A percentile compares a stretch with the other conserved stretches of the same genome.
Conservation (phyloP, 176 grass and related monocot species). For the Lolium rigidum region DNA sequence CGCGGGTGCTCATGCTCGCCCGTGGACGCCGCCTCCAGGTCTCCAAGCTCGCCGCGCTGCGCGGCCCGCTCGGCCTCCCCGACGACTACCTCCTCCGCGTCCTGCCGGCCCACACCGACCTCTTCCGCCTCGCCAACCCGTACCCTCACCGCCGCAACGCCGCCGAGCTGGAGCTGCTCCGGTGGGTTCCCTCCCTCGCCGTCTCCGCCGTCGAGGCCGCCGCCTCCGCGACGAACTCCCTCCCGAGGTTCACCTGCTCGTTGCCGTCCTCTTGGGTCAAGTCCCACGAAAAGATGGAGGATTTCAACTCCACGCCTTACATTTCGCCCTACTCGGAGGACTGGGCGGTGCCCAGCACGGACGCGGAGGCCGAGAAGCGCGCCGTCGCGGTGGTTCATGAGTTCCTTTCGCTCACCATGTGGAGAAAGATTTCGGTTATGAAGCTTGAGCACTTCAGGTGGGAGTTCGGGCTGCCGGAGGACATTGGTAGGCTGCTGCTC, state of each 20-base stretch:
- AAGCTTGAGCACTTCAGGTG: conserved; percentile 94
- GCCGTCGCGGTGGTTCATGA: conserved; percentile 72
- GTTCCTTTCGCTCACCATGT: conserved; percentile 74
- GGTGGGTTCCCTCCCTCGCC: conserved; percentile 68
- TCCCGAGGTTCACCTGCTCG: conserved; percentile 67
- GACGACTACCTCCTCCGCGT: conserved; percentile 89
- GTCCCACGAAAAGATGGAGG: conserved; percentile 63
- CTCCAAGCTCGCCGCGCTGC: conserved; percentile 76
- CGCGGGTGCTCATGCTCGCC: conserved; percentile 80
- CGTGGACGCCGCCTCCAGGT: conserved; percentile 69
- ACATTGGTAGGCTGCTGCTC: conserved; percentile 62
- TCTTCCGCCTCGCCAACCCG: conserved; percentile 77
- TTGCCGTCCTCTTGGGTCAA: conserved; percentile 68
- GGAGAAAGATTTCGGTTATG: conserved; percentile 83
- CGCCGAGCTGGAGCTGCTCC: conserved; percentile 74
- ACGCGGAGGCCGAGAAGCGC: conserved; percentile 59
- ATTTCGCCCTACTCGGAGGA: conserved; percentile 74
- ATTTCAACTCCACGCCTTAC: conserved; percentile 86
- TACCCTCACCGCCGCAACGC: conserved; percentile 61
- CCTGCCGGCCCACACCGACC: conserved; percentile 66
- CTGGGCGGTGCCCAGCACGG: background rate
- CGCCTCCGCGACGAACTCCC: conserved; percentile 1
- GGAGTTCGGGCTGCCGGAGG: conserved; percentile 71
- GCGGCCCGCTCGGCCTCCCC: conserved; percentile 73
- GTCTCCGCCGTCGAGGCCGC: conserved; percentile 61